Evolutionary conservation across 2,329 filamentous ascomycete genomes (phyloP).

Genomic region (Colletotrichum siamense): DNA sequence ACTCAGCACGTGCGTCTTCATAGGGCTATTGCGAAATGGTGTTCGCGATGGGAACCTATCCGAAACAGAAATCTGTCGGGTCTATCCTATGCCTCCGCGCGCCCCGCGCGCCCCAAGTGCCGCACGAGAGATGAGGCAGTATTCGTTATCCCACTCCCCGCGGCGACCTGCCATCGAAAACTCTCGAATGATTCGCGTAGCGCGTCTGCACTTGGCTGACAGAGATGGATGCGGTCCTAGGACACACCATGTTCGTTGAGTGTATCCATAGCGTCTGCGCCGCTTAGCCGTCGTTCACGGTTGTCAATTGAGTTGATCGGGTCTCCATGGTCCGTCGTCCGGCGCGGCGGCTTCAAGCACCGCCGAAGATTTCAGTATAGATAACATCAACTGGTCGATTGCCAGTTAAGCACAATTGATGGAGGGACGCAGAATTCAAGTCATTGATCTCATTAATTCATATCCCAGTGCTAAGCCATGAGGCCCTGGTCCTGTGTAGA

Average conservation of each 20-base stretch:
- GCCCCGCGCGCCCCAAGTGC: not conserved
- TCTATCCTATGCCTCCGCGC: not conserved
- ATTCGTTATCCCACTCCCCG: not conserved
- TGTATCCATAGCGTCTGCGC: not conserved
- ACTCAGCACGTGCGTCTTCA: not conserved
- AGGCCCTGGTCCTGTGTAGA: not conserved
- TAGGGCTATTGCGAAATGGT: not conserved
- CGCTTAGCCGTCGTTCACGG: not conserved
- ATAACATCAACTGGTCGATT: not conserved
- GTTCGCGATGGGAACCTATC: not conserved
- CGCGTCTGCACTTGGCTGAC: not conserved
- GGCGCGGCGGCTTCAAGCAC: not conserved
- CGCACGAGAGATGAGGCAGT: not conserved
- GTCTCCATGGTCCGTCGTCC: not conserved
- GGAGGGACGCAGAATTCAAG: not conserved
- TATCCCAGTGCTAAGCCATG: not conserved
- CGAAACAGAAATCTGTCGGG: not conserved
- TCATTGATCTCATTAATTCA: not conserved
- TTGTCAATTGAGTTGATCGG: not conserved
- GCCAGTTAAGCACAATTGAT: not conserved
- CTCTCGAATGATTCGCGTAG: not conserved
- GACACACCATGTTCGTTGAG: not conserved
- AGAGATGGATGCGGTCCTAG: not conserved
- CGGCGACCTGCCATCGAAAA: not conserved
- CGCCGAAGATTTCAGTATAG: not conserved